A percentile compares a stretch with the other conserved stretches of the same genome.
phyloP scores from a whole-genome alignment of 2,329 filamentous ascomycete species.

The Aspergillus pseudoglaucus region DNA sequence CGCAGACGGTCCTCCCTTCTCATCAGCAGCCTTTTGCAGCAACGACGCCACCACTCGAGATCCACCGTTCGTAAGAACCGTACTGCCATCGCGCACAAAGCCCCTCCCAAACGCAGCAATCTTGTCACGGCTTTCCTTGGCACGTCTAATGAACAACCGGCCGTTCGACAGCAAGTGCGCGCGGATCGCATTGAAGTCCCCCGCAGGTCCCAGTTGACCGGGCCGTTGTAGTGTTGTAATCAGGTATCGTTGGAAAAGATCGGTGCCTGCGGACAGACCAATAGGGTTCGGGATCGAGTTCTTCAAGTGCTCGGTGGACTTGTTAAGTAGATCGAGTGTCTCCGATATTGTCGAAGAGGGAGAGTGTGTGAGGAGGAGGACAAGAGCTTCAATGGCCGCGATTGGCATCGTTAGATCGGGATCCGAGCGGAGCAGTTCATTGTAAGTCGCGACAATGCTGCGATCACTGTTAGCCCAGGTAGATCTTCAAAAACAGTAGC shows the following conservation, averaged over 20 bases:
- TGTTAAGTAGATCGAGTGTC: constrained; percentile 77
- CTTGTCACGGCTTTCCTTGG: constrained; percentile 74
- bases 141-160: constrained; percentile 75
- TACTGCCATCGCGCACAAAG: constrained; percentile 70
- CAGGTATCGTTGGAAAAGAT: constrained; percentile 92
- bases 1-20: constrained; percentile 47
- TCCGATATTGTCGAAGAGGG: constrained; percentile 85
- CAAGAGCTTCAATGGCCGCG: constrained; percentile 85
- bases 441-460: constrained; percentile 60
- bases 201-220: constrained; percentile 43
- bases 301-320: constrained; percentile 71
- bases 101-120: constrained; percentile 74
- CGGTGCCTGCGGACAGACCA: constrained; percentile 85
- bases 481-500: background rate
- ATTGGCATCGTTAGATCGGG: constrained; percentile 90
- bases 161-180: constrained; percentile 81
- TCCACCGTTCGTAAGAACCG: constrained; percentile 85
- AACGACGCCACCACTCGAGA: constrained; percentile 76
- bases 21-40: constrained; percentile 65
- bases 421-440: constrained; percentile 59
- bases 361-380: constrained; percentile 73
- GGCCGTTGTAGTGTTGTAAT: constrained; percentile 62
- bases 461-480: constrained; percentile 12
- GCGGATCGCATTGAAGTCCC: constrained; percentile 76
- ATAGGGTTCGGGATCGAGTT: constrained; percentile 78